Conservation (phyloP, 2,329 filamentous ascomycete species). For the Colletotrichum karsti region DNA sequence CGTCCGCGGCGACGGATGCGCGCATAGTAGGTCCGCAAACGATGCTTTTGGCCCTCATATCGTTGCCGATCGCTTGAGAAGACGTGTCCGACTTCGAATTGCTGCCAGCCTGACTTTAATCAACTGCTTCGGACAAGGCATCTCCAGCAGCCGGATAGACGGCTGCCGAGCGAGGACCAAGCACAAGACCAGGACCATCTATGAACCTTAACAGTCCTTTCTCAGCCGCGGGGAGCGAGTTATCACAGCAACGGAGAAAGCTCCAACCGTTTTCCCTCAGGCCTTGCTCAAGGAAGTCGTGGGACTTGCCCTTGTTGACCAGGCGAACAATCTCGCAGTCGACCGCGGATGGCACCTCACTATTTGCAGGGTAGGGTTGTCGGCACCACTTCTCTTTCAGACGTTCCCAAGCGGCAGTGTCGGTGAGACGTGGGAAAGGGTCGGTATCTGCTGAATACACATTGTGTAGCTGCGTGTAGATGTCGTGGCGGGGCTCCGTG, state of each 20-base stretch:
- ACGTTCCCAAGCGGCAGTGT: neutral
- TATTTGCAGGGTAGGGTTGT: neutral
- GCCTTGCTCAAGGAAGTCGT: neutral
- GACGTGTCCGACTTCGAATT: too few relatives aligned
- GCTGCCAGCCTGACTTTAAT: too few relatives aligned
- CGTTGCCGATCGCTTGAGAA: too few relatives aligned
- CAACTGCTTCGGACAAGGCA: too few relatives aligned
- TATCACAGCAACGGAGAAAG: neutral
- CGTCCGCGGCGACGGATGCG: too few relatives aligned
- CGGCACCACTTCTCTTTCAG: neutral
- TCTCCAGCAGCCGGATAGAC: too few relatives aligned
- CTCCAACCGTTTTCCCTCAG: neutral
- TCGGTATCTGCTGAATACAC: neutral
- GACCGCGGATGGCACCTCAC: neutral
- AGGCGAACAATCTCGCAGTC: constrained; percentile 8
- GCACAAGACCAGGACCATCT: too few relatives aligned
- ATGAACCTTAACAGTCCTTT: neutral
- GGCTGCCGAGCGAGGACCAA: too few relatives aligned
- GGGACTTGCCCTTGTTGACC: neutral
- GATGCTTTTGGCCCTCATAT: too few relatives aligned
- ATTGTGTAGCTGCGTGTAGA: neutral
- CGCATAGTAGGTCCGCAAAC: too few relatives aligned
- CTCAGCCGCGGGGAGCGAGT: neutral
- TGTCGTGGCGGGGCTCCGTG: neutral
- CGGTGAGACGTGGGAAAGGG: neutral